phyloP scores from a whole-genome alignment of 345 rosid genomes.

The Brassica juncea region DNA sequence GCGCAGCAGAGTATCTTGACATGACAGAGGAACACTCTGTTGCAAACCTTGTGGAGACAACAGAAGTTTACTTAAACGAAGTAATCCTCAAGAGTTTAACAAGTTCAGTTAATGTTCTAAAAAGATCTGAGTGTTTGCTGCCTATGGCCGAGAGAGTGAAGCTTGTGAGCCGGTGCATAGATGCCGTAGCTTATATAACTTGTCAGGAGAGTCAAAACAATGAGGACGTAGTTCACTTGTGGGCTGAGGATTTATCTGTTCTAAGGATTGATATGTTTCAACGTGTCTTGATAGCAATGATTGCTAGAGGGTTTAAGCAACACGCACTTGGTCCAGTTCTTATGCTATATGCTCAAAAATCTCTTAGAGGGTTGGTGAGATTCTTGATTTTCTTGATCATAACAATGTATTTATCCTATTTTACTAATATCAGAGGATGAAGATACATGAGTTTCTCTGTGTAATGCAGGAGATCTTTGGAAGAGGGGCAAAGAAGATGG shows the following conservation, averaged over 20 bases:
- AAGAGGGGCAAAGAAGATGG: conserved; percentile 68
- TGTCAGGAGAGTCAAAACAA: conserved; percentile 63
- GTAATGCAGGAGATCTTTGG: conserved; percentile 61
- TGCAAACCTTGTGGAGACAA: conserved; percentile 67
- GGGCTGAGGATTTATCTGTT: conserved; percentile 76
- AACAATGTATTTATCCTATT: neutral
- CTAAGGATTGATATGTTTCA: conserved; percentile 74
- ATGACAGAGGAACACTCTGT: conserved; percentile 82
- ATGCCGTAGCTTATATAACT: conserved; percentile 64
- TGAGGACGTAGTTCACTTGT: conserved; percentile 55
- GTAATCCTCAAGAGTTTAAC: conserved; percentile 65
- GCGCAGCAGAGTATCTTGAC: conserved; percentile 81
- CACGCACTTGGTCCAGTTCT: conserved; percentile 76
- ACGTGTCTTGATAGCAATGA: conserved; percentile 71
- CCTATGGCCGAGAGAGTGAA: conserved; percentile 76
- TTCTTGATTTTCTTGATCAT: conserved; percentile 11
- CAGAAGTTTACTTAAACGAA: conserved; percentile 72
- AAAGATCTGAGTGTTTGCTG: conserved; percentile 48
- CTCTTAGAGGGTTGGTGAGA: conserved; percentile 94
- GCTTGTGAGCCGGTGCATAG: conserved; percentile 69
- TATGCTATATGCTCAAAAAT: conserved; percentile 82
- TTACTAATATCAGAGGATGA: neutral
- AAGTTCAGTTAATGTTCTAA: conserved; percentile 62
- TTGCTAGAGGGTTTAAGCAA: conserved; percentile 73
- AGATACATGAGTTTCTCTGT: neutral